Evolutionary conservation across 306 rosid species (phyloP), one percentile per base, ranked within the genome.

Genomic region (Dicorynia guianensis): DNA sequence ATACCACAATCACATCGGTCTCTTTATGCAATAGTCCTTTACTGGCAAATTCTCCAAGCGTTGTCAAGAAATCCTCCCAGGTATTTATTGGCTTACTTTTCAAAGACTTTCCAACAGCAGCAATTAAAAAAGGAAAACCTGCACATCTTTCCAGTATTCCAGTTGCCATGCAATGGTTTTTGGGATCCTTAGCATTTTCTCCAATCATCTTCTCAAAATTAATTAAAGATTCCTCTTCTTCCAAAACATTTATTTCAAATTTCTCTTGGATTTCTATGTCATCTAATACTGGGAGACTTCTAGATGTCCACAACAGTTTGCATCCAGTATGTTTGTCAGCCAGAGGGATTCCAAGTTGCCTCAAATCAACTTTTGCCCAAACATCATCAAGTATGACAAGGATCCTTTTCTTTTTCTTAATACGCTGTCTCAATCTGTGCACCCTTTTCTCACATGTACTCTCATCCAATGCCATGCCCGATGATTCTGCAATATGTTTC

Each of bases 271-370:
- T 5, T 0, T 8, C 11, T 76, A 77, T 59, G 0, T 49, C 0
- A 35, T 19, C 4, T 18, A 71, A 10, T 5, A 54, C 17, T 17
- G 13, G 14, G 43, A 0, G 3, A 38, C 8, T 20, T 63, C 74
- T 40, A 48, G 79, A 56, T 20, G 75, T 50, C 5, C 71, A 4
- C 4, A 81, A 14, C 11, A 76, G 19, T 40, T 78, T 82, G 35
- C 80, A 35, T 3, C 73, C 77, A 1, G 6, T 2, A 34, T 76
- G 11, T 44, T 60, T 69, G 6, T 59, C 40, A 30, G 3, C 33
- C 47, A 38, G 18, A 5, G 67, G 74, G n/a, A 83, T 60, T 20
- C 86, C 86, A 42, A 69, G 12, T 5, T 20, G 61, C 0, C 6
- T 5, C 14, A 82, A 42, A 19, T 78, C 58, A 18, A 62, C 30